Percentiles rank a stretch among this genome's conserved stretches.
Evolutionary conservation across 169 alveolate species (phyloP).

Genomic region (Plasmodium yoelii): DNA sequence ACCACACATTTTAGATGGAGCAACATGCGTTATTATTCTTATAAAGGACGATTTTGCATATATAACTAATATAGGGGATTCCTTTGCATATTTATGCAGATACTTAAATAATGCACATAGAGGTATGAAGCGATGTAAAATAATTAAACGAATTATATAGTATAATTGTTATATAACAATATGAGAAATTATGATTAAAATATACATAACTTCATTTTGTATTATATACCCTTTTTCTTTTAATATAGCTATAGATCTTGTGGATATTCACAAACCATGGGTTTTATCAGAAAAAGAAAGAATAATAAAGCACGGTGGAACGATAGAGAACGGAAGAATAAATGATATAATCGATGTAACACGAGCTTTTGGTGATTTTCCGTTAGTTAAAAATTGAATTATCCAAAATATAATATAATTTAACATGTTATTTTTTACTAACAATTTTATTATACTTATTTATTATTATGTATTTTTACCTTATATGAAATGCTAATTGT

Average conservation of each 20-base stretch:
- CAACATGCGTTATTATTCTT: constrained; percentile 86
- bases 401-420: too few species aligned
- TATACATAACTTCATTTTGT: background rate
- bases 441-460: too few species aligned
- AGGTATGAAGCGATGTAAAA: constrained; percentile 7
- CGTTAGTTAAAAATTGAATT: constrained; percentile 83
- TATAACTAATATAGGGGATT: constrained; percentile 88
- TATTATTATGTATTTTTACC: too few species aligned
- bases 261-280: constrained; percentile 97
- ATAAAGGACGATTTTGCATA: constrained; percentile 78
- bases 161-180: too few species aligned
- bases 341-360: constrained; percentile 96
- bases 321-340: constrained; percentile 96
- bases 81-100: constrained; percentile 87
- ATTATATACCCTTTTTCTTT: background rate
- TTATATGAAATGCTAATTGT: background rate
- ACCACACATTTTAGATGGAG: constrained; percentile 83
- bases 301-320: constrained; percentile 95
- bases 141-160: background rate
- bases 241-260: constrained; percentile 90
- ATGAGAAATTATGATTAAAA: too few species aligned
- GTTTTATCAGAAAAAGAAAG: constrained; percentile 94
- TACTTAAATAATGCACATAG: constrained; percentile 44
- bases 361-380: constrained; percentile 97
- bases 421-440: too few species aligned